Evolutionary conservation across 2,329 filamentous ascomycete genomes (phyloP), one percentile per base, ranked within the genome.

Genomic region (Fusarium humuli): DNA sequence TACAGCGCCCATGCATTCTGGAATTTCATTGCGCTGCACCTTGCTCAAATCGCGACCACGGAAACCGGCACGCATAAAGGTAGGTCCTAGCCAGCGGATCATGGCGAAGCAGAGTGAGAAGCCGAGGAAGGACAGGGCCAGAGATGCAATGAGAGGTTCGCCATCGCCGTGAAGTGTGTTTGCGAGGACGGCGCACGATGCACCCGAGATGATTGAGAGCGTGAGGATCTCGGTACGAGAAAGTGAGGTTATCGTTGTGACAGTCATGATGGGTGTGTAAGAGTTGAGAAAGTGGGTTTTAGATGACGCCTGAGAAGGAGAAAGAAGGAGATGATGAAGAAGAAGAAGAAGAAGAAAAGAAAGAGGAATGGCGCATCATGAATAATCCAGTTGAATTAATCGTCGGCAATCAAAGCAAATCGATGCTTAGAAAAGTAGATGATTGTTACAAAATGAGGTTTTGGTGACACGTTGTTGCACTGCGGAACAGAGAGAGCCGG

Each of bases 1-100:
- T 27, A 99, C 88, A 61, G 94, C 93, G 30, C 96, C 96, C 94
- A 99, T 98, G 72, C 93, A 95, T 81, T 99, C 96, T 23, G 96
- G 96, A 75, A 98, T 91, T 80, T 96, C 93, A 64, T 86, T 86
- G 72, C 88, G 88, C 74, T 89, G 78, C 46, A 79, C 73, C 79
- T 86, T 99, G 77, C 92, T 91, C 85, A 98, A 86, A 79, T 99
- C 96, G 76, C 88, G 92, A 59, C 96, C 96, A 78, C 94, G 96
- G 77, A 98, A 88, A 18, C 95, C 96, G 40, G 93, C 93, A 73
- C 88, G 90, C 78, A 98, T 91, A 79, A 99, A 98, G 2, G 92
- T 91, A 59, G 93, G 90, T 2, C 95, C 95, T 8, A 98, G 91
- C 95, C 95, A 98, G 83, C 92, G 87, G 80, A 98, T 95, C 83